A percentile compares a stretch with the other conserved stretches of the same genome.
Conservation (phyloP, 2,329 filamentous ascomycete genomes). For the Fusarium nygamai region DNA sequence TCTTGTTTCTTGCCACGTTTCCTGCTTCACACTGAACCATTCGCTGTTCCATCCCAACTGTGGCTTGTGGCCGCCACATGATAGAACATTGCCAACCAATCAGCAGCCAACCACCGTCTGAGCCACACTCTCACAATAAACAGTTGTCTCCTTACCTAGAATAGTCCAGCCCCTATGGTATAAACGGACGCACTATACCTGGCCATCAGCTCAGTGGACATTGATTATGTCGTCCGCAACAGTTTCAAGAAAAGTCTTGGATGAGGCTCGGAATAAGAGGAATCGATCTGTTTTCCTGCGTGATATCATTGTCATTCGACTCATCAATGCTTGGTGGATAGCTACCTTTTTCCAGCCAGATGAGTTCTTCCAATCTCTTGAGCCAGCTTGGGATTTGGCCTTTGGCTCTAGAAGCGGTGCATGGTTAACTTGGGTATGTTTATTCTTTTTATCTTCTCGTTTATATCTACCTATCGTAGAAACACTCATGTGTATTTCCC, state of each 20-base stretch:
- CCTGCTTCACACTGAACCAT: neutral
- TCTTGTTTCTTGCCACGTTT: neutral
- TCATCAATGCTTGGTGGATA: conserved; percentile 81
- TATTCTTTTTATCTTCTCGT: neutral
- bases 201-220: neutral
- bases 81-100: neutral
- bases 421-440: conserved; percentile 93
- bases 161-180: conserved; percentile 6
- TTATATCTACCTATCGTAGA: neutral
- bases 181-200: neutral
- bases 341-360: conserved; percentile 97
- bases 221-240: conserved; percentile 26
- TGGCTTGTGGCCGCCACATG: conserved; percentile 7
- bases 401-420: conserved; percentile 82
- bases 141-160: conserved; percentile 9
- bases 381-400: conserved; percentile 90
- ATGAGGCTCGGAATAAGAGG: conserved; percentile 34
- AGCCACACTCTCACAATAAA: conserved; percentile 6
- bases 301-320: conserved; percentile 72
- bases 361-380: conserved; percentile 95
- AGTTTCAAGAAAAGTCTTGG: conserved; percentile 6
- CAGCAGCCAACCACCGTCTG: conserved; percentile 6
- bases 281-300: conserved; percentile 45
- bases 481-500: neutral
- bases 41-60: neutral